phyloP scores from a whole-genome alignment of 176 grass and related monocot genomes.

The Thalia dealbata region DNA sequence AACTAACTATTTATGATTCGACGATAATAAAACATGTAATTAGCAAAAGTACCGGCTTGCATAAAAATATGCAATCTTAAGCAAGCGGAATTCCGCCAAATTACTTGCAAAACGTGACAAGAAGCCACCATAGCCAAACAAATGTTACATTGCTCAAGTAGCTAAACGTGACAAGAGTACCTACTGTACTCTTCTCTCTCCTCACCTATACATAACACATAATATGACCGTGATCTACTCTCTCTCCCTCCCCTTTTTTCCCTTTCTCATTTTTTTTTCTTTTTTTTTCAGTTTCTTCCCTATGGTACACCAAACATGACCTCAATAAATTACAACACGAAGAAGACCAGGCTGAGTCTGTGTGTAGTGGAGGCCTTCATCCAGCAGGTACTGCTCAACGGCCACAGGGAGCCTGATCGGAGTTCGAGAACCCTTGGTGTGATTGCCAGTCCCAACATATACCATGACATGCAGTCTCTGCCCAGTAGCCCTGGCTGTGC shows the following conservation, averaged over 20 bases:
- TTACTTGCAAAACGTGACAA: background rate
- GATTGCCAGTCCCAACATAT: slow-evolving; percentile 84
- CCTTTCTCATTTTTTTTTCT: slow-evolving; percentile 15
- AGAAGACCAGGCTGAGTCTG: slow-evolving; percentile 82
- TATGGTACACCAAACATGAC: slow-evolving; percentile 22
- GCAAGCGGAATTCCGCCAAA: slow-evolving; percentile 3
- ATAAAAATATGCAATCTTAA: background rate
- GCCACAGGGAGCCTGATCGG: slow-evolving; percentile 70
- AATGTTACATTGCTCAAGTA: background rate
- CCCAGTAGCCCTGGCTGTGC: slow-evolving; percentile 35
- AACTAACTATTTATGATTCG: too few relatives aligned
- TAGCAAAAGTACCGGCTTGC: too few relatives aligned
- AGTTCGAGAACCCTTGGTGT: slow-evolving; percentile 82
- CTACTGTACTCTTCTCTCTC: background rate
- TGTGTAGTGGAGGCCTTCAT: slow-evolving; percentile 63
- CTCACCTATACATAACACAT: background rate
- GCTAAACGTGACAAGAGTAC: background rate
- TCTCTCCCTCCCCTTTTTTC: background rate
- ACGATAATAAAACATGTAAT: too few relatives aligned
- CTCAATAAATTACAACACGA: slow-evolving; percentile 65
- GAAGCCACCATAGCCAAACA: background rate
- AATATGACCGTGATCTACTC: background rate
- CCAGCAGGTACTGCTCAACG: slow-evolving; percentile 75
- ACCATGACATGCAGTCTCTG: slow-evolving; percentile 71
- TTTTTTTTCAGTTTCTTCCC: slow-evolving; percentile 7